These are phyloP conservation scores for Microbotryum violaceum DNA, from an alignment of 1,284 basidiomycete species.

Conservation along the genomic window DNA sequence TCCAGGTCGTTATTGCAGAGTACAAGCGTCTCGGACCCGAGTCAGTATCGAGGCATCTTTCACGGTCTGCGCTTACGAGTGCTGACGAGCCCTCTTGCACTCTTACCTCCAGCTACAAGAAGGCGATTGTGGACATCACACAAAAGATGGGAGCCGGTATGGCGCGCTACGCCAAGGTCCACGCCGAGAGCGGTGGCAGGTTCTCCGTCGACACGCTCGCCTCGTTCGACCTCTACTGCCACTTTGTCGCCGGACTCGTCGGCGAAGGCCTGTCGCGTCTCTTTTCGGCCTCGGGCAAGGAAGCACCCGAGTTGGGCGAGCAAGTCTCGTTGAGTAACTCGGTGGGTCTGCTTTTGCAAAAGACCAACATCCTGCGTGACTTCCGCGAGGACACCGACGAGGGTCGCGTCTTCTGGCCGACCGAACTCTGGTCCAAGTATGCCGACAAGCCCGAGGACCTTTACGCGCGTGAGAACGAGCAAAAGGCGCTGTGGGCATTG, in stretches of 20 bases:
- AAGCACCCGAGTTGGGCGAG: conserved; percentile 63
- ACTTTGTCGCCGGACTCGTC: conserved; percentile 96
- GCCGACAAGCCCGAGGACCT: conserved; percentile 57
- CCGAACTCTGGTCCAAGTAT: conserved; percentile 72
- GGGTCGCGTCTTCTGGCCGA: conserved; percentile 87
- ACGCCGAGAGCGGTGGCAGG: conserved; percentile 50
- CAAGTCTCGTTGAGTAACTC: conserved; percentile 86
- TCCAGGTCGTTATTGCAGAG: conserved; percentile 75
- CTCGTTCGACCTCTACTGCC: conserved; percentile 96
- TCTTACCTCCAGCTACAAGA: conserved; percentile 55
- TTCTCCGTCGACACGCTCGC: conserved; percentile 56
- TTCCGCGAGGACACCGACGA: conserved; percentile 87
- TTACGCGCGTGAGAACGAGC: conserved; percentile 46
- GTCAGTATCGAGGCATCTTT: conserved; percentile 45
- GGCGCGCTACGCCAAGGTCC: conserved; percentile 86
- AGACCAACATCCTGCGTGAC: conserved; percentile 97
- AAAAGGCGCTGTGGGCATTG: conserved; percentile 67
- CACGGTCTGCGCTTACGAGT: background rate
- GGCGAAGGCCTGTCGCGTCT: conserved; percentile 91
- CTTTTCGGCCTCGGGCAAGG: conserved; percentile 80
- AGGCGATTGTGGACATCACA: conserved; percentile 73
- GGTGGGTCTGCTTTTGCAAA: conserved; percentile 95
- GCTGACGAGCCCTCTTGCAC: background rate
- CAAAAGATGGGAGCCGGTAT: conserved; percentile 87
- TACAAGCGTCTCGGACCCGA: conserved; percentile 58